phyloP scores from a whole-genome alignment of 78 protist genomes.

The Bodo saltans region DNA sequence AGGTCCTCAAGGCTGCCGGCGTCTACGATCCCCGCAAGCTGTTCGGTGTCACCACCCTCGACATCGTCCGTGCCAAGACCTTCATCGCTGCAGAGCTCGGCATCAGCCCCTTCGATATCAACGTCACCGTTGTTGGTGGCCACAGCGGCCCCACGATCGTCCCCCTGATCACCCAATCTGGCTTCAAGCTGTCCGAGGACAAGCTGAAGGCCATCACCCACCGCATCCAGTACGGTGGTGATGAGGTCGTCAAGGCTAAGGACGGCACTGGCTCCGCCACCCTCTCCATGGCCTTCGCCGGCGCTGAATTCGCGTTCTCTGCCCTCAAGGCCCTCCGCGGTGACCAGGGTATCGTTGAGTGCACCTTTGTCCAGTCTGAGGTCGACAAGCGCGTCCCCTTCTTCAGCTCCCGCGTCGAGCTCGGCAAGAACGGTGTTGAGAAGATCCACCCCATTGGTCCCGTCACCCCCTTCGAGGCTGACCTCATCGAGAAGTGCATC shows the following conservation, averaged over 20 bases:
- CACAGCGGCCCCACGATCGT: slow-evolving; percentile 78
- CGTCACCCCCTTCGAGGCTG: too few relatives aligned
- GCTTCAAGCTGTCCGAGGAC: slow-evolving; percentile 46
- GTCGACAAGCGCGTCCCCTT: too few relatives aligned
- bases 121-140: slow-evolving; percentile 79
- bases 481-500: too few relatives aligned
- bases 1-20: slow-evolving; percentile 50
- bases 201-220: slow-evolving; percentile 45
- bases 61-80: slow-evolving; percentile 68
- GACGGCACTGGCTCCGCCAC: slow-evolving; percentile 80
- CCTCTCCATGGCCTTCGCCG: too few relatives aligned
- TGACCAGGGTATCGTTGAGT: too few relatives aligned
- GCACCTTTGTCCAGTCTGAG: too few relatives aligned
- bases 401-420: too few relatives aligned
- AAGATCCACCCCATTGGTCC: too few relatives aligned
- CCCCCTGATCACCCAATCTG: slow-evolving; percentile 63
- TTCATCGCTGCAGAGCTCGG: slow-evolving; percentile 56
- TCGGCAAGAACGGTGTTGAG: too few relatives aligned
- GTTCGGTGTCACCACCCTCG: slow-evolving; percentile 77
- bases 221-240: slow-evolving; percentile 70
- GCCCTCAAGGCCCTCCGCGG: too few relatives aligned
- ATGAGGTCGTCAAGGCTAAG: slow-evolving; percentile 80
- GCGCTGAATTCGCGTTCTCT: too few relatives aligned
- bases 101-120: slow-evolving; percentile 1
- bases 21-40: slow-evolving; percentile 47